A percentile compares a stretch with the other conserved stretches of the same genome.
phyloP scores from a whole-genome alignment of 2,329 filamentous ascomycete species.

The Diaporthe destruens region DNA sequence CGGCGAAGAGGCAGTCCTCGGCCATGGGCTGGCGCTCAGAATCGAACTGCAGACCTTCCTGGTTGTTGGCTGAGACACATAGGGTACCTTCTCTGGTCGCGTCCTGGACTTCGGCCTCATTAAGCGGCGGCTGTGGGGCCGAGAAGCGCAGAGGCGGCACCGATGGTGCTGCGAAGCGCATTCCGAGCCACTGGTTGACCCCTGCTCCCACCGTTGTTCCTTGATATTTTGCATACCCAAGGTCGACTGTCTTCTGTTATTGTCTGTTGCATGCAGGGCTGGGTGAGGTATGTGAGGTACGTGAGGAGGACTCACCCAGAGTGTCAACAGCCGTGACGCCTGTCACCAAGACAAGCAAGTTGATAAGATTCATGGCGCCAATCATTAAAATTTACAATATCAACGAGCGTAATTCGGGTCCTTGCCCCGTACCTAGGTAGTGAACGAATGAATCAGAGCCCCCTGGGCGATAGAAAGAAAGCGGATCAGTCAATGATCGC shows the following conservation, averaged over 20 bases:
- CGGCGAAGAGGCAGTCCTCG: constrained; percentile 38
- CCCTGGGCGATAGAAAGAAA: constrained; percentile 25
- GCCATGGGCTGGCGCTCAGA: constrained; percentile 38
- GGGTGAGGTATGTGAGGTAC: neutral
- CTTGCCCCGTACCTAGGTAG: neutral
- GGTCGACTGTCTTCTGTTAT: constrained; percentile 23
- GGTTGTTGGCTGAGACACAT: constrained; percentile 37
- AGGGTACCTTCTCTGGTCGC: constrained; percentile 32
- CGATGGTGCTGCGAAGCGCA: constrained; percentile 35
- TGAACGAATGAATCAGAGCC: constrained; percentile 25
- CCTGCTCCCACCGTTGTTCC: constrained; percentile 27
- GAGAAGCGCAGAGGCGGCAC: constrained; percentile 32
- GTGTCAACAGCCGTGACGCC: constrained; percentile 1
- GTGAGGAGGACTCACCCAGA: neutral
- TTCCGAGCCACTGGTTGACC: constrained; percentile 31
- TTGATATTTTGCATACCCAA: constrained; percentile 36
- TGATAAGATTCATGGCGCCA: neutral
- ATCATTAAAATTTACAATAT: neutral
- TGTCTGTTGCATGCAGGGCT: neutral
- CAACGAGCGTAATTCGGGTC: neutral
- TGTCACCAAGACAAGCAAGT: neutral
- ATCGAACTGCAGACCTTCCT: constrained; percentile 34
- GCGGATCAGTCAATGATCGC: neutral
- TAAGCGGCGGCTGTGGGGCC: constrained; percentile 23
- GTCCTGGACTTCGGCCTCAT: constrained; percentile 30